Evolutionary conservation across 2,329 filamentous ascomycete genomes (phyloP).

Genomic region (Ambrosiella cleistominuta): DNA sequence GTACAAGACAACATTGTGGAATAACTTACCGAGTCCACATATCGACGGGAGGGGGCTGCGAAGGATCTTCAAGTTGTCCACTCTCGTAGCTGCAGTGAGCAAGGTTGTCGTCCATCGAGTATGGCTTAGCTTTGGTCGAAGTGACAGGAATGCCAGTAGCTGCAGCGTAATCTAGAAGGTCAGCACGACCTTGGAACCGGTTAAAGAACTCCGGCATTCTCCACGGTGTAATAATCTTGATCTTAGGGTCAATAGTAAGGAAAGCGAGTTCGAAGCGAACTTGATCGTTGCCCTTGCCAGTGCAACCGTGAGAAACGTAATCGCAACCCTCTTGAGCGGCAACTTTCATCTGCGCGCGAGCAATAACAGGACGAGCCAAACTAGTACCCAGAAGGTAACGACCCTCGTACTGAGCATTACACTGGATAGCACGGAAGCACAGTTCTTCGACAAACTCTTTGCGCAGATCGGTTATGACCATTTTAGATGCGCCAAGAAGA

Average conservation of each 20-base stretch:
- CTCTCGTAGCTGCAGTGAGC: conserved; percentile 69
- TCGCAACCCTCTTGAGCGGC: conserved; percentile 21
- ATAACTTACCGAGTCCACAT: conserved; percentile 42
- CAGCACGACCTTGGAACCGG: conserved; percentile 51
- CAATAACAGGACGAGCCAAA: conserved; percentile 47
- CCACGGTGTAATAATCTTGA: conserved; percentile 64
- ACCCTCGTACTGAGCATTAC: conserved; percentile 46
- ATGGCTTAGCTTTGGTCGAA: conserved; percentile 55
- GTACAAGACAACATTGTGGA: neutral
- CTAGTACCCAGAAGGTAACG: conserved; percentile 28
- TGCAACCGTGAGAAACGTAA: conserved; percentile 27
- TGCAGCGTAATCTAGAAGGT: conserved; percentile 54
- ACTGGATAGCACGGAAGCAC: conserved; percentile 58
- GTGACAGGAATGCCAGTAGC: conserved; percentile 52
- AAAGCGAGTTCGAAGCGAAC: conserved; percentile 24
- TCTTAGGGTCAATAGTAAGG: conserved; percentile 37
- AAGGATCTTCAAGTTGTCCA: conserved; percentile 47
- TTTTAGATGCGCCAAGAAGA: conserved; percentile 20
- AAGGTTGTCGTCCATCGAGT: conserved; percentile 48
- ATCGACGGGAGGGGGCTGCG: conserved; percentile 43
- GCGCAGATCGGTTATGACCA: conserved; percentile 42
- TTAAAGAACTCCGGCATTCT: conserved; percentile 52
- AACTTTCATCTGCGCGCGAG: conserved; percentile 38
- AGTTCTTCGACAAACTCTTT: conserved; percentile 59
- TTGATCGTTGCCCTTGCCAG: conserved; percentile 35